Evolutionary conservation across 2,329 filamentous ascomycete genomes (phyloP).

Genomic region (Xylaria digitata): DNA sequence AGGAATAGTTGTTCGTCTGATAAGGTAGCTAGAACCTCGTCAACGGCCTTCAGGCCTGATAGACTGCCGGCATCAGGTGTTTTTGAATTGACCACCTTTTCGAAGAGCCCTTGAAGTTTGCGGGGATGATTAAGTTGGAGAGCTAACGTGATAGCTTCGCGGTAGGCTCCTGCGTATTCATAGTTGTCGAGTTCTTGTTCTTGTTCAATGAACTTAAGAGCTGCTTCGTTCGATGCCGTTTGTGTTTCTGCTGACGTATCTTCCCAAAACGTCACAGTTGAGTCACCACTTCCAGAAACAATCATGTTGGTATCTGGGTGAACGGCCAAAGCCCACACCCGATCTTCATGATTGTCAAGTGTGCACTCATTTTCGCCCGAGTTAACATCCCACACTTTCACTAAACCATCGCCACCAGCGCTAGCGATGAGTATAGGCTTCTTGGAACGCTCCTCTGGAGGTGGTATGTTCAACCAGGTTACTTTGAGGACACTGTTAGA

Average conservation of each 20-base stretch:
- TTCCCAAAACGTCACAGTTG: slow-evolving; percentile 93
- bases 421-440: slow-evolving; percentile 79
- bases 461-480: slow-evolving; percentile 77
- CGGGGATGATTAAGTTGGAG: slow-evolving; percentile 95
- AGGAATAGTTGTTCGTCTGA: slow-evolving; percentile 87
- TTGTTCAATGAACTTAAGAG: slow-evolving; percentile 86
- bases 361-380: slow-evolving; percentile 88
- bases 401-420: slow-evolving; percentile 91
- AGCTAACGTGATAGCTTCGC: slow-evolving; percentile 91
- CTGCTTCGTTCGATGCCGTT: slow-evolving; percentile 76
- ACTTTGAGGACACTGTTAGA: slow-evolving; percentile 96
- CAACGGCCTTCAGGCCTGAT: slow-evolving; percentile 76
- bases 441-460: slow-evolving; percentile 63
- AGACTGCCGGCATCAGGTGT: slow-evolving; percentile 71
- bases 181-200: slow-evolving; percentile 95
- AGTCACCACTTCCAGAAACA: slow-evolving; percentile 91
- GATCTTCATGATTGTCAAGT: slow-evolving; percentile 95
- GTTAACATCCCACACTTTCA: slow-evolving; percentile 95
- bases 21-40: slow-evolving; percentile 82
- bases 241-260: slow-evolving; percentile 88
- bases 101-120: slow-evolving; percentile 85
- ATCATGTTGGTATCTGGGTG: slow-evolving; percentile 77
- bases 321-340: slow-evolving; percentile 89
- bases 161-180: slow-evolving; percentile 86
- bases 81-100: slow-evolving; percentile 75